Percentiles rank a stretch among this genome's conserved stretches.
Evolutionary conservation across 106 monocot species (phyloP).

Genomic region (Alisma plantagoaquatica): DNA sequence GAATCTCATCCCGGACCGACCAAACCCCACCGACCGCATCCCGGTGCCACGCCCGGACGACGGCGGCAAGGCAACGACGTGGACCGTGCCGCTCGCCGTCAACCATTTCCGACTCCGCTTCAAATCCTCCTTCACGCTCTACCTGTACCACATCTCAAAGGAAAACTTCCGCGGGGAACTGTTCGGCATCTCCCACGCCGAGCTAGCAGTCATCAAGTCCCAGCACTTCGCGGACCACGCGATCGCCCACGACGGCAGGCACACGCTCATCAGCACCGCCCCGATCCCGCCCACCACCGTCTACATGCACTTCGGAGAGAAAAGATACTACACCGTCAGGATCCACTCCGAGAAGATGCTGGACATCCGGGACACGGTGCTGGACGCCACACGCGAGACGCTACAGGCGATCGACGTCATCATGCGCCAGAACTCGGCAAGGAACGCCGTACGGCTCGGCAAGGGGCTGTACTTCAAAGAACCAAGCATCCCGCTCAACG

Average conservation of each 20-base stretch:
- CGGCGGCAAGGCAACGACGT: not conserved
- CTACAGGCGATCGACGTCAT: slow-evolving; percentile 24
- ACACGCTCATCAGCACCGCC: not conserved
- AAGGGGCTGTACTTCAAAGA: not conserved
- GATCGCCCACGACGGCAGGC: slow-evolving; percentile 1
- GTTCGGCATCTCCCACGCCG: not conserved
- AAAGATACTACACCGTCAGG: not conserved
- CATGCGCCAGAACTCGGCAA: slow-evolving; percentile 6
- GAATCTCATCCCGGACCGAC: not conserved
- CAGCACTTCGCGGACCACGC: not conserved
- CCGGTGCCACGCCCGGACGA: not conserved
- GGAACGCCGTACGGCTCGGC: slow-evolving; percentile 3
- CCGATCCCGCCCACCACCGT: not conserved
- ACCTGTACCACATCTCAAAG: slow-evolving; percentile 1
- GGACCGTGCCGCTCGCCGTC: not conserved
- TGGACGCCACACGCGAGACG: too few species aligned
- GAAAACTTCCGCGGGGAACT: not conserved
- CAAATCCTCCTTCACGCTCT: not conserved
- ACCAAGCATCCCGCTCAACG: not conserved
- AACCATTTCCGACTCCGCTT: slow-evolving; percentile 6
- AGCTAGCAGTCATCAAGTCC: not conserved
- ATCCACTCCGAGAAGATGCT: not conserved
- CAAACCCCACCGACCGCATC: not conserved
- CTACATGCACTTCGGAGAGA: not conserved
- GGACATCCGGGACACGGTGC: slow-evolving; percentile 1